Base-by-base conservation (phyloP, 345 rosid species). In the Erucastrum elatum region DNA sequence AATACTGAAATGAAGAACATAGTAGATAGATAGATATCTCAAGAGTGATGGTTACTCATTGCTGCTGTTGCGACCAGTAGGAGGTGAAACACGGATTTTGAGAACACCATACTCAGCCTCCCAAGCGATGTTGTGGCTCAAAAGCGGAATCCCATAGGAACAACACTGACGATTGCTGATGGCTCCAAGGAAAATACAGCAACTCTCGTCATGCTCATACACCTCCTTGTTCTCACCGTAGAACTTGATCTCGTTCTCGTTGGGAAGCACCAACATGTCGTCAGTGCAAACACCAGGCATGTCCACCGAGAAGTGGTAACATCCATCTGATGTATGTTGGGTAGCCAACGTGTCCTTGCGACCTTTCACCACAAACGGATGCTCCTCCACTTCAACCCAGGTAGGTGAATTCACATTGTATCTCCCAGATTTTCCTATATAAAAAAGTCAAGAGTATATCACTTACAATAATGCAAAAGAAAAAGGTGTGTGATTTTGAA, bases 291-390 rank as follows among this genome's bases (percentile, higher is more conserved):
- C 49, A 41, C 49, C 49, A 7, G 74, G 79, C 30, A 76, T 1
- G 3, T 76, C 74, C 21, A 76, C 33, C 4, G 73, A 1, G 1
- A 37, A 10, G 66, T 10, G 37, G n/a, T 3, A 0, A 8, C 10
- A 56, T 41, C 61, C 67, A 0, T 16, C 33, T 5, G 15, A 56
- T 5, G 29, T 53, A 25, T 7, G 2, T 0, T 3, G 3, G 9
- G 12, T 16, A 58, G 10, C 0, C 2, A 9, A 0, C 6, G 34
- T 6, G 12, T 16, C 12, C 61, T 68, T 68, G 2, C 72, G 74
- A 25, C 80, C 74, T 44, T 68, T 68, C 51, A 68, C 80, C 26
- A 76, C 16, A 68, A 10, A 76, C 0, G 68, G 80, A 60, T 76
- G 74, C 7, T 41, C 74, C 51, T 68, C 74, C 4, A 8, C 15